These are phyloP conservation scores for Salix udensis DNA, from an alignment of 345 rosid genomes.

Conservation along the genomic window DNA sequence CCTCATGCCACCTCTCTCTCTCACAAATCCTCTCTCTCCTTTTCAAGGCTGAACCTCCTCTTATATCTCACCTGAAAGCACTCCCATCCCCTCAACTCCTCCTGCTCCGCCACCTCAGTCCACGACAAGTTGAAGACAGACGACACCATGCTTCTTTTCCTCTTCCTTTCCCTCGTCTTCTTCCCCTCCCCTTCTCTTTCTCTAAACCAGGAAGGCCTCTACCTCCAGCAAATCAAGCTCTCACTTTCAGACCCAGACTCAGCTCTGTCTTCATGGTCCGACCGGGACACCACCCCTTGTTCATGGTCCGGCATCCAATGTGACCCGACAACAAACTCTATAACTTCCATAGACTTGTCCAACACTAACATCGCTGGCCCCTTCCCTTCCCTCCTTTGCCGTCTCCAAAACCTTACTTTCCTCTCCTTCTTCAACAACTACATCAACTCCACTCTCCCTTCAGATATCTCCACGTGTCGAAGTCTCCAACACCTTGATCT, in stretches of 20 bases:
- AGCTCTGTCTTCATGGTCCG: slow-evolving; percentile 55
- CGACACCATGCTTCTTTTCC: slow-evolving; percentile 17
- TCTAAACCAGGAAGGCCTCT: slow-evolving; percentile 64
- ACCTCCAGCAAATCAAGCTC: slow-evolving; percentile 44
- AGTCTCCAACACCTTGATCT: slow-evolving; percentile 68
- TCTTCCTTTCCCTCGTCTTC: slow-evolving; percentile 14
- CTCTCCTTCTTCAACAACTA: slow-evolving; percentile 59
- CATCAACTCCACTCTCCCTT: slow-evolving; percentile 61
- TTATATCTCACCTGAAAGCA: background rate
- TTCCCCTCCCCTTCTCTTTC: slow-evolving; percentile 20
- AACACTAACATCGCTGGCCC: slow-evolving; percentile 54
- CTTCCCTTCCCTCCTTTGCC: slow-evolving; percentile 71
- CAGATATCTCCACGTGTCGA: slow-evolving; percentile 53
- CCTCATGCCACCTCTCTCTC: background rate
- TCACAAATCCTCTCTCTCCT: background rate
- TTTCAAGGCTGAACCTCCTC: background rate
- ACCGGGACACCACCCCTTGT: slow-evolving; percentile 48
- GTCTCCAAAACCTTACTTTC: slow-evolving; percentile 49
- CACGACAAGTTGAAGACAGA: background rate
- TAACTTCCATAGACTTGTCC: slow-evolving; percentile 67
- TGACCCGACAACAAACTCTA: slow-evolving; percentile 36
- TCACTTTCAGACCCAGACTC: slow-evolving; percentile 57
- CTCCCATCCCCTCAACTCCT: background rate
- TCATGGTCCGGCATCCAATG: slow-evolving; percentile 58
- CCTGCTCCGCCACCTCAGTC: background rate